These are phyloP conservation scores for Suillus clintonianus DNA, from an alignment of 768 basidiomycete genomes.

Conservation along the genomic window DNA sequence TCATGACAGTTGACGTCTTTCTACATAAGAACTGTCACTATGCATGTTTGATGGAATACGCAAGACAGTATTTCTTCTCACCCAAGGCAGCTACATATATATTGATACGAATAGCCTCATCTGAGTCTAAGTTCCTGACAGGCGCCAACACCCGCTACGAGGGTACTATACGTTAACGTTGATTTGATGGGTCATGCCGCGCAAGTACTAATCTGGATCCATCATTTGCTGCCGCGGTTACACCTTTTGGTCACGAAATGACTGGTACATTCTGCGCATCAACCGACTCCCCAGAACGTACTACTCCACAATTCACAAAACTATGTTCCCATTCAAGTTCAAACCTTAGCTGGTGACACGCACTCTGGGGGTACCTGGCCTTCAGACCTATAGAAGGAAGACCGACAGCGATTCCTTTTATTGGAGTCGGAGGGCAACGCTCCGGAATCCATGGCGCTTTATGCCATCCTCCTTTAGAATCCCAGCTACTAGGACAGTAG, in stretches of 20 bases:
- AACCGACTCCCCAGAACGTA: background rate
- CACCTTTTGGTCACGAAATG: too few species aligned
- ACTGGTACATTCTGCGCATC: too few species aligned
- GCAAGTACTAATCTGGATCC: background rate
- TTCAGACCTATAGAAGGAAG: too few species aligned
- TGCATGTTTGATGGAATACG: background rate
- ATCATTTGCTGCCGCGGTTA: background rate
- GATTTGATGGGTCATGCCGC: background rate
- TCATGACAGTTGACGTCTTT: too few species aligned
- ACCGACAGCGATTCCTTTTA: too few species aligned
- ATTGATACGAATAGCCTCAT: too few species aligned
- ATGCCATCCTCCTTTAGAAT: too few species aligned
- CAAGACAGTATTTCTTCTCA: background rate
- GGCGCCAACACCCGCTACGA: background rate
- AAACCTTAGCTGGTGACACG: too few species aligned
- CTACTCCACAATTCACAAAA: background rate
- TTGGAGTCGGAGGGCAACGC: too few species aligned
- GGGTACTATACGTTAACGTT: background rate
- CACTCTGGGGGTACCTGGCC: too few species aligned
- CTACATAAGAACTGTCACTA: background rate
- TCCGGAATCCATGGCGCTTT: too few species aligned
- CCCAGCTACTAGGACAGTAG: too few species aligned
- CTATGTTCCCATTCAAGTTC: background rate
- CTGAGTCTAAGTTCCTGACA: background rate
- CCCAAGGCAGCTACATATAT: background rate